A percentile compares a stretch with the other conserved stretches of the same genome.
Evolutionary conservation across 257 asterid genomes (phyloP).

Genomic region (Solanum pinnatisectum): DNA sequence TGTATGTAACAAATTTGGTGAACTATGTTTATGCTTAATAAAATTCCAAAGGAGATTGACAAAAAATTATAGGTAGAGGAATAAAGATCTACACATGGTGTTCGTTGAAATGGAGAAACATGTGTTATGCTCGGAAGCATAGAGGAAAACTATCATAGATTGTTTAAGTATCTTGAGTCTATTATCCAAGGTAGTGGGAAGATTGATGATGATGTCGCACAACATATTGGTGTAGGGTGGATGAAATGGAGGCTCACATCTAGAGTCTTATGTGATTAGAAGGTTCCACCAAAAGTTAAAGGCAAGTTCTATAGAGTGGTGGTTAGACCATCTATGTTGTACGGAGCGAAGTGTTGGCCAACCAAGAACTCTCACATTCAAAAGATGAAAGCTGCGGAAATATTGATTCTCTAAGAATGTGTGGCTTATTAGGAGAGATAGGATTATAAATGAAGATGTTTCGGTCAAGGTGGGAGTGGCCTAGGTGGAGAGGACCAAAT

Average conservation of each 20-base stretch:
- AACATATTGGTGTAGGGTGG: not conserved
- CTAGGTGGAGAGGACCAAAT: not conserved
- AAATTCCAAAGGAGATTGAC: not conserved
- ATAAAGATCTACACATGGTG: not conserved
- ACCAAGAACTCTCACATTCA: not conserved
- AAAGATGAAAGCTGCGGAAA: not conserved
- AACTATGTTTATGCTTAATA: not conserved
- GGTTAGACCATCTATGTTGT: not conserved
- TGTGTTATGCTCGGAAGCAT: not conserved
- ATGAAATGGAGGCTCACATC: not conserved
- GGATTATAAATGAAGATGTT: not conserved
- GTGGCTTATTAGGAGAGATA: not conserved
- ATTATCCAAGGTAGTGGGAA: not conserved
- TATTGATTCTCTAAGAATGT: not conserved
- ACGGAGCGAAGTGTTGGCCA: not conserved
- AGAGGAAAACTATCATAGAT: not conserved
- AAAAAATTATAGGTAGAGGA: not conserved
- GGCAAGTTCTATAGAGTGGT: not conserved
- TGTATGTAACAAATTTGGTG: not conserved
- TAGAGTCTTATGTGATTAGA: not conserved
- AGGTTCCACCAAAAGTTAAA: not conserved
- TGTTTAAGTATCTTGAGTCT: not conserved
- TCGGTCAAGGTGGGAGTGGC: not conserved
- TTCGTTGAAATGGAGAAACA: not conserved
- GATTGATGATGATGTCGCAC: not conserved